Base-by-base conservation (phyloP, 108 stramenopile species). In the Cyclostephanos tholiformis region DNA sequence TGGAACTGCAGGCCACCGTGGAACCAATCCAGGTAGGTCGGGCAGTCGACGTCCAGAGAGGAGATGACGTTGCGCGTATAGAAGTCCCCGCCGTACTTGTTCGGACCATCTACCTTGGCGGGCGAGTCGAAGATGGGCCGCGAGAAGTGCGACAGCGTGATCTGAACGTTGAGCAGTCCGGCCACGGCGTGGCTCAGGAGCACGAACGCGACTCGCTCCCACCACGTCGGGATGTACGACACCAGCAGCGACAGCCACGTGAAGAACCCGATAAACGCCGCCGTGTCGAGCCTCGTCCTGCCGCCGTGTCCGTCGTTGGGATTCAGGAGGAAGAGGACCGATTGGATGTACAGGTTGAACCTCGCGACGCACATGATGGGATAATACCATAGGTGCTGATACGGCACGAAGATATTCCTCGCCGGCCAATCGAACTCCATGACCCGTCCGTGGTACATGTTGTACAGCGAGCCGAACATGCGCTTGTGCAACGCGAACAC, bases 1-100 rank as follows among this genome's bases (percentile, higher is more conserved):
- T 97, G 97, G 65, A 96, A 97, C 70, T 97, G 97, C 20, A 97
- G 88, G 2, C 97, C 97, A 2, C 92, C 92, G 60, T 97, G 97
- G 72, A 97, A 93, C 92, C 92, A 97, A 82, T 97, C 97, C 72
- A 95, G 71, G 74, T 80, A 95, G 9, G 62, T 60, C 10, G 82
- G 76, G 74, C 95, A 96, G 52, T 83, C 88, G 2, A 97, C 89
- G 72, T 97, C 89, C 73, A 95, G 73, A 1, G 89, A 89, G 0
- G 94, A 90, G 14, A 71, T 44, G 44, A 90, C 73, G 77, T 97
- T 82, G 19, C 80, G 74, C 4, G 74, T 71, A 59, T 46, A 82
- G 49, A 82, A 82, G 74, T 82, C 80, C n/a, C 80, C 80, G 4
- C 80, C 80, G 57, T 80, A 79, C 69, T 75, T 83, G 4, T 55